Conservation (phyloP, 192 early-diverging fungal species). For the Coemansia furcata region DNA sequence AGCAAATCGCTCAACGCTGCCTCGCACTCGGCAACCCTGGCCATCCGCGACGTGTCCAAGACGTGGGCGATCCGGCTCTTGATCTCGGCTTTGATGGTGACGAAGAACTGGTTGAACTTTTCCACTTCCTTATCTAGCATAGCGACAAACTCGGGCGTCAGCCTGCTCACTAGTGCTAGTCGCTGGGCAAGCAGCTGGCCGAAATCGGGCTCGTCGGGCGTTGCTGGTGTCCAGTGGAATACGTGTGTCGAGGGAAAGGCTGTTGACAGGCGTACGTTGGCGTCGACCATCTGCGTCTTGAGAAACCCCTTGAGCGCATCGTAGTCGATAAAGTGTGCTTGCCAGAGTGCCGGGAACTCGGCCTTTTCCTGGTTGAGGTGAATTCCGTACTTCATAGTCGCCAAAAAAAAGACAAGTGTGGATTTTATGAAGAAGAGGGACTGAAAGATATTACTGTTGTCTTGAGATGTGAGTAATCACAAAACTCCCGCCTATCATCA, state of each 20-base stretch:
- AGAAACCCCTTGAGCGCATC: constrained; percentile 63
- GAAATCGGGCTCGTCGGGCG: constrained; percentile 47
- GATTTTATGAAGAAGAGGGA: neutral
- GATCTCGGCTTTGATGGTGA: constrained; percentile 29
- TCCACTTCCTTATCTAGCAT: constrained; percentile 65
- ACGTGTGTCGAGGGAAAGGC: constrained; percentile 38
- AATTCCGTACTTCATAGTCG: constrained; percentile 71
- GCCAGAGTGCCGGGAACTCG: constrained; percentile 67
- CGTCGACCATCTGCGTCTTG: constrained; percentile 61
- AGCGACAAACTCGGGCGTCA: constrained; percentile 67
- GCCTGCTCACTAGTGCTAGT: constrained; percentile 55
- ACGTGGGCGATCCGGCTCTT: constrained; percentile 11
- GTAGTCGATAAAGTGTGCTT: constrained; percentile 70
- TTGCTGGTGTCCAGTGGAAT: constrained; percentile 20
- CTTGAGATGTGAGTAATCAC: neutral
- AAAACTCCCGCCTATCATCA: neutral
- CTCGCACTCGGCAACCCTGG: constrained; percentile 31
- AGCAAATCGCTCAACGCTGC: constrained; percentile 61
- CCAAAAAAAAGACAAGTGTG: neutral
- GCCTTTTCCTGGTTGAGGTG: constrained; percentile 63
- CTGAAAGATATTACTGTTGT: neutral
- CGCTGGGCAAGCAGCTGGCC: constrained; percentile 58
- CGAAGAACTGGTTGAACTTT: constrained; percentile 58
- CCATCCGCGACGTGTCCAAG: constrained; percentile 15
- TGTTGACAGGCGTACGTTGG: constrained; percentile 46